Evolutionary conservation across 202 grass and related monocot species (phyloP).

Genomic region (Bolboschoenoplectus hybrid): DNA sequence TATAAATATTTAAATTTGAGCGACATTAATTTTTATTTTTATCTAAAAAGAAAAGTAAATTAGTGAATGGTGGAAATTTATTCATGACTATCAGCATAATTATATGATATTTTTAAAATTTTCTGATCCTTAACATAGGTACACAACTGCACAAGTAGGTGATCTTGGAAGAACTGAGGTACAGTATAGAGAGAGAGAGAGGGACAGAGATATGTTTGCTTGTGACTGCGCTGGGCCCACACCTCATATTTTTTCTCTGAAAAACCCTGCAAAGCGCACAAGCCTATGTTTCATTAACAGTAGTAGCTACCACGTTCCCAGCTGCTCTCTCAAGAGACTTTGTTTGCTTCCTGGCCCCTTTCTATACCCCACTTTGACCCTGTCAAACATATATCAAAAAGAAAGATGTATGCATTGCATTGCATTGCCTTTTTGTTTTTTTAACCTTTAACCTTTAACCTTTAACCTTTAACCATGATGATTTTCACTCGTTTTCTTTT

Average conservation of each 20-base stretch:
- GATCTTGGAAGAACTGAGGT: conserved; percentile 8
- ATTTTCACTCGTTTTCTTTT: neutral
- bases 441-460: neutral
- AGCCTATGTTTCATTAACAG: conserved; percentile 38
- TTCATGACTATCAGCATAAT: neutral
- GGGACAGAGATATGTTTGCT: conserved; percentile 39
- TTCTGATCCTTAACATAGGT: no score
- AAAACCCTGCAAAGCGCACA: conserved; percentile 39
- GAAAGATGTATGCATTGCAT: neutral
- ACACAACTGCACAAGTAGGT: neutral
- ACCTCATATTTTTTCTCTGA: conserved; percentile 29
- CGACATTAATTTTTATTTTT: no score
- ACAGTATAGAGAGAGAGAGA: conserved; percentile 14
- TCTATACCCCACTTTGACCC: neutral
- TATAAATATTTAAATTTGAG: no score
- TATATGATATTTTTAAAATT: neutral
- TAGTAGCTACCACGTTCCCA: conserved; percentile 12
- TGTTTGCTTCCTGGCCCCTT: neutral
- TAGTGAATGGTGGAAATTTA: no score
- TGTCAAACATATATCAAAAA: neutral
- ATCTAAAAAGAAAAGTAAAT: no score
- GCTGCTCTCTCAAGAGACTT: conserved; percentile 14
- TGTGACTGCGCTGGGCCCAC: conserved; percentile 43
- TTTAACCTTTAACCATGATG: neutral
- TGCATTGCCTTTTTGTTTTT: neutral